Evolutionary conservation across 441 rosid species (phyloP).

Genomic region (Croton laevigatus): DNA sequence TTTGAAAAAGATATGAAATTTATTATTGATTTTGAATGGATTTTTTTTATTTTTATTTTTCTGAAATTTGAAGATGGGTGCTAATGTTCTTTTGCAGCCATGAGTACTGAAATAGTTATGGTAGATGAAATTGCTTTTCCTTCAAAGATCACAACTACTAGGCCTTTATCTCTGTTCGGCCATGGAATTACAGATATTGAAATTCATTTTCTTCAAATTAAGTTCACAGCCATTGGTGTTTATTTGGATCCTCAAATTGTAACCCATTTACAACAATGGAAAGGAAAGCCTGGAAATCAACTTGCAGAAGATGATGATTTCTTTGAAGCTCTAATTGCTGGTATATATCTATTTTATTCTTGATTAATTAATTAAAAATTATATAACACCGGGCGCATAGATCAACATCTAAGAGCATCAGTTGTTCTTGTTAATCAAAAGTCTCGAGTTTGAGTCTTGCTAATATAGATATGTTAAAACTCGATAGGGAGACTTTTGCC

Average conservation of each 20-base stretch:
- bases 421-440: no score
- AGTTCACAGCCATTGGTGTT: slow-evolving; percentile 92
- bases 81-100: slow-evolving; percentile 26
- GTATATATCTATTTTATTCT: slow-evolving; percentile 20
- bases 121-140: slow-evolving; percentile 75
- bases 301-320: slow-evolving; percentile 72
- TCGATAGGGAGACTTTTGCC: no score
- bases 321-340: slow-evolving; percentile 68
- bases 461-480: no score
- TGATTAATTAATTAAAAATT: no score
- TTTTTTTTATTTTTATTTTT: no score
- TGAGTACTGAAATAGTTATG: slow-evolving; percentile 66
- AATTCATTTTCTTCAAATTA: slow-evolving; percentile 87
- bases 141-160: slow-evolving; percentile 48
- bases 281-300: slow-evolving; percentile 55
- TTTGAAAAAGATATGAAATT: no score
- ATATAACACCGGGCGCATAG: no score
- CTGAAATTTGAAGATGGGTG: no score
- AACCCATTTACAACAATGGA: slow-evolving; percentile 59
- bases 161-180: slow-evolving; percentile 64
- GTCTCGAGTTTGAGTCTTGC: no score
- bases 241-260: slow-evolving; percentile 67
- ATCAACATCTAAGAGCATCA: no score
- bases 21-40: no score
- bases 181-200: slow-evolving; percentile 92